Conservation (phyloP, 2,329 filamentous ascomycete species). For the Cordyceps javanica region DNA sequence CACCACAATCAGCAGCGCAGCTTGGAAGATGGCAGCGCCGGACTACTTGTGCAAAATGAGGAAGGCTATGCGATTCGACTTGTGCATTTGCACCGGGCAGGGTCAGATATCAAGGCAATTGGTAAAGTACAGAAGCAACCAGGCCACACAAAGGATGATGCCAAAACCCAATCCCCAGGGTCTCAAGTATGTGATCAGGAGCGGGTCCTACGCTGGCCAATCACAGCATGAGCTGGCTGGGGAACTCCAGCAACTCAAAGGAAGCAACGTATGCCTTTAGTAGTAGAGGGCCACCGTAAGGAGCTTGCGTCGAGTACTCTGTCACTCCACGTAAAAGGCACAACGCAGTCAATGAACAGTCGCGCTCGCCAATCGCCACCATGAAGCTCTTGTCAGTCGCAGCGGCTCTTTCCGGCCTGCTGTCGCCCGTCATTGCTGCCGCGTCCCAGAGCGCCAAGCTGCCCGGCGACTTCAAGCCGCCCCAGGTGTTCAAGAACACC, state of each 20-base stretch:
- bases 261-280: slow-evolving; percentile 32
- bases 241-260: slow-evolving; percentile 23
- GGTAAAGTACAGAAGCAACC: too few species aligned
- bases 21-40: too few species aligned
- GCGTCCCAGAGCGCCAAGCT: slow-evolving; percentile 45
- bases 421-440: slow-evolving; percentile 40
- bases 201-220: slow-evolving; percentile 7
- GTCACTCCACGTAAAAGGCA: slow-evolving; percentile 16
- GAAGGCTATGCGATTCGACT: too few species aligned
- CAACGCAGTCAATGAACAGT: slow-evolving; percentile 29
- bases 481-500: slow-evolving; percentile 87
- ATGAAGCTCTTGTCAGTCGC: slow-evolving; percentile 43
- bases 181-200: not conserved
- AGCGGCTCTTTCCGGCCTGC: slow-evolving; percentile 53
- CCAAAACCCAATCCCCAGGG: too few species aligned
- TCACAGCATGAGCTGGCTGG: slow-evolving; percentile 18
- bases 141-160: too few species aligned
- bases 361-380: slow-evolving; percentile 21
- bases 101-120: too few species aligned
- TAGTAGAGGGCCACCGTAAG: not conserved
- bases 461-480: slow-evolving; percentile 69
- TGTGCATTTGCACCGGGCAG: too few species aligned
- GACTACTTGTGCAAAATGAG: too few species aligned
- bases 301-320: slow-evolving; percentile 15
- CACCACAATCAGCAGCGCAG: too few species aligned